Base-by-base conservation (phyloP, 1,139 yeast genomes). In the Yarrowia galli region DNA sequence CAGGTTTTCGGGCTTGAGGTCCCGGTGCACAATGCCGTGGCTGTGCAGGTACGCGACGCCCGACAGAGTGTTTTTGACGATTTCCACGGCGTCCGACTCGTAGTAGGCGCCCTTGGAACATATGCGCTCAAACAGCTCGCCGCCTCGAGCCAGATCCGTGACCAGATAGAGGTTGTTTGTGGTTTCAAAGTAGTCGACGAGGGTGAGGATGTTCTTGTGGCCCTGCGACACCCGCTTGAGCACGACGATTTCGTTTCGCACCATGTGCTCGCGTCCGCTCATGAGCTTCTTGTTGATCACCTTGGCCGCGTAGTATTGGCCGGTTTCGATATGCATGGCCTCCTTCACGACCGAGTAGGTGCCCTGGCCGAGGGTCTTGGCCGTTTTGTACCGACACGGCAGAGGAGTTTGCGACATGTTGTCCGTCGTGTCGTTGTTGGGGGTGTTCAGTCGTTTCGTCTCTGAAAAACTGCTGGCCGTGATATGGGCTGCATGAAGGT, bases 1-100 rank as follows among this genome's bases (percentile, higher is more conserved):
- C 67, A 95, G 85, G 74, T 95, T 95, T 76, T 95, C 99, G 0
- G 98, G 98, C 77, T 95, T 95, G 71, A 95, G 82, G 78, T 95
- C 99, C 67, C 98, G 84, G 77, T 95, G 99, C 16, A 92, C 96
- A 68, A 93, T 86, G 61, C 92, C 91, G 72, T 89, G 86, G 13
- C 83, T 80, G 76, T 93, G 98, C 72, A 93, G 82, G 74, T 91
- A 91, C 48, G 83, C 83, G 53, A 93, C 82, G 3, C 83, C 84
- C 2, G 77, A 80, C 2, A 81, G 79, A 49, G 85, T 77, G 68
- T 84, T 85, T 69, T 81, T 80, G 71, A 85, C 81, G 48, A 85
- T 74, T 68, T 84, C 82, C 36, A 80, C 83, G 36, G 88, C 86
- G 70, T 87, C 89, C 0, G 76, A 73, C 61, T 86, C 84, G 60